Evolutionary conservation across 2,329 filamentous ascomycete genomes (phyloP).

Genomic region (Sclerotinia nivalis): DNA sequence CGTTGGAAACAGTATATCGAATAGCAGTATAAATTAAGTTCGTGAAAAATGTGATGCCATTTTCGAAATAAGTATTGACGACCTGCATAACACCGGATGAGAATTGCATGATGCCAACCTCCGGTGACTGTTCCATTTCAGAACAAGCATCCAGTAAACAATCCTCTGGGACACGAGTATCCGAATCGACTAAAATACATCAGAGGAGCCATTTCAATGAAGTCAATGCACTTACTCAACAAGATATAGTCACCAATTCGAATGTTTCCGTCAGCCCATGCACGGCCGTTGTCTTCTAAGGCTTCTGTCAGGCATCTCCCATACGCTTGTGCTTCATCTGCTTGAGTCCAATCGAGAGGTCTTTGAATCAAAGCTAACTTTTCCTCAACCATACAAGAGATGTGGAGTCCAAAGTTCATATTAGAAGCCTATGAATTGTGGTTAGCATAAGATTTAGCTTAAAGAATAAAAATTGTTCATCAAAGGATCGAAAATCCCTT

Average conservation of each 20-base stretch:
- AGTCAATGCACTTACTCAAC: constrained; percentile 49
- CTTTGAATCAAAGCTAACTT: constrained; percentile 61
- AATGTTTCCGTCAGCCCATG: constrained; percentile 83
- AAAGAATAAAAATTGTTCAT: background rate
- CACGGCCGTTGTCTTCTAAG: constrained; percentile 66
- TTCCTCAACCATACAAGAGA: constrained; percentile 70
- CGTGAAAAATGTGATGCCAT: constrained; percentile 70
- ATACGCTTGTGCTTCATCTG: constrained; percentile 67
- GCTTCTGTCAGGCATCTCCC: constrained; percentile 64
- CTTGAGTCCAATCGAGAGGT: constrained; percentile 63
- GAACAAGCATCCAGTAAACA: constrained; percentile 77
- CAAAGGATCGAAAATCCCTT: background rate
- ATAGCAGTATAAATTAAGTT: constrained; percentile 77
- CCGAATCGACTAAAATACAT: constrained; percentile 60
- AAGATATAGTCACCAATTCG: constrained; percentile 82
- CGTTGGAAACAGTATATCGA: constrained; percentile 73
- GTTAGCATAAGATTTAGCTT: background rate
- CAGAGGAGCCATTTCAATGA: constrained; percentile 20
- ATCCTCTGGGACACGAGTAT: constrained; percentile 75
- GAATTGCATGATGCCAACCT: constrained; percentile 78
- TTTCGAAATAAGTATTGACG: constrained; percentile 71
- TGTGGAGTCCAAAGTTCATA: constrained; percentile 70
- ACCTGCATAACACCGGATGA: constrained; percentile 79
- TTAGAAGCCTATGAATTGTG: constrained; percentile 59
- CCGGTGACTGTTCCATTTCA: constrained; percentile 77